Base-by-base conservation (phyloP, 306 rosid species). In the Dalbergia cultrata region DNA sequence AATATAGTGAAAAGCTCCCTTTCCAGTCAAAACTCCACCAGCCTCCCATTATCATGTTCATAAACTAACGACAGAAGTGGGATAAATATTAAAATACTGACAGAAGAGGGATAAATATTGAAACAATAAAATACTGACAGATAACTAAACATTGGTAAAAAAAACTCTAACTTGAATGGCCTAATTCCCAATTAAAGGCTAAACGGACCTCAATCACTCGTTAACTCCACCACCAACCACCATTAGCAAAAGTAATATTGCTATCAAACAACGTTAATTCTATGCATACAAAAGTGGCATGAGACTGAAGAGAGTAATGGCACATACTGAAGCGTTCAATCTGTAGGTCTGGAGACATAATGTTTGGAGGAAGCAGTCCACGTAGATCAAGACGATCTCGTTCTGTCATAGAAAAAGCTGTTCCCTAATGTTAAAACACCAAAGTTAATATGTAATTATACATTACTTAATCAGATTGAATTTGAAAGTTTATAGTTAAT, bases 371-470 rank as follows among this genome's bases (percentile, higher is more conserved):
- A 72, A 96, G 97, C 84, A 96, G 89, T 77, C 99, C 99, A 14
- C 99, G 90, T 64, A 96, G 97, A 93, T 96, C 99, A 67, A 96
- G 97, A 58, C 99, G 98, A 58, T 96, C 98, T 39, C 99, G 90
- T 75, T 96, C 99, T 9, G 99, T 96, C 85, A 92, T 90, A 26
- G 99, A 81, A 86, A 96, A 96, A 26, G 98, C 92, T 10, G 98
- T 96, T 88, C 99, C 99, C 99, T 96, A 79, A 74, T 75, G 81
- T 77, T 63, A 50, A 63, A 83, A 77, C 49, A 74, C 13, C 76
- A 19, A 67, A 73, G 82, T 81, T 34, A 45, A 72, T 67, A 72
- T 54, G 60, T 16, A 5, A 37, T 37, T 37, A 37, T 37, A 7
- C 7, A 76, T 67, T 76, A 76, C 72, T 58, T 13, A 56, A 66